Conservation (phyloP, 2,329 filamentous ascomycete species). For the Pseudohalonectria lignicola region DNA sequence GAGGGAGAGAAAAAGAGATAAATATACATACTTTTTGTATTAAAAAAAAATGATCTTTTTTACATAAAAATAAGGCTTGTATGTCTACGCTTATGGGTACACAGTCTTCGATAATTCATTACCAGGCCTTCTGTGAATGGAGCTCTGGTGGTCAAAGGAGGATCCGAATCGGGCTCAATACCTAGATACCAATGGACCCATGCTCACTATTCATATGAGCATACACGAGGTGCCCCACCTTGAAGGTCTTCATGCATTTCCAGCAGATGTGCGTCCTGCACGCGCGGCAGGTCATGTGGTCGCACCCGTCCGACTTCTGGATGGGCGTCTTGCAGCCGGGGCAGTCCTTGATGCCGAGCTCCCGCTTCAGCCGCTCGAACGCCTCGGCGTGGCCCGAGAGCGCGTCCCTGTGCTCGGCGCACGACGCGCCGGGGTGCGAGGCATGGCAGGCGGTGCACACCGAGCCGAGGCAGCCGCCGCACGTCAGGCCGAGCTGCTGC, state of each 20-base stretch:
- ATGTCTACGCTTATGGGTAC: too few species aligned
- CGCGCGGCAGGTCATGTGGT: constrained; percentile 3
- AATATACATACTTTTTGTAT: too few species aligned
- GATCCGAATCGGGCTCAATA: too few species aligned
- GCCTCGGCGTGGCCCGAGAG: constrained; percentile 3
- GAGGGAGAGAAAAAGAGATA: too few species aligned
- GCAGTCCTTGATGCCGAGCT: constrained; percentile 7
- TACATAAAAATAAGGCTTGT: too few species aligned
- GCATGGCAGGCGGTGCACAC: constrained; percentile 23
- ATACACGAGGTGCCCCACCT: too few species aligned
- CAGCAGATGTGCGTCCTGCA: constrained; percentile 5
- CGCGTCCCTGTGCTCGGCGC: constrained; percentile 3
- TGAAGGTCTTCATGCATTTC: constrained; percentile 1
- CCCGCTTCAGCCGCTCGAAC: not conserved
- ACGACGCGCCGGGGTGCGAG: constrained; percentile 15
- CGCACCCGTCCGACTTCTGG: constrained; percentile 2
- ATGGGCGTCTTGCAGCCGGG: constrained; percentile 3
- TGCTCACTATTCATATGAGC: too few species aligned
- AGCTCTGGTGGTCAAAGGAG: too few species aligned
- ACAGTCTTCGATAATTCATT: too few species aligned
- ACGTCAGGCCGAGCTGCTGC: constrained; percentile 14
- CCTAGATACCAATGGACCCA: too few species aligned
- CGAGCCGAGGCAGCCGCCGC: constrained; percentile 21
- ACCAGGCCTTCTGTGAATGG: too few species aligned
- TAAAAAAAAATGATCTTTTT: too few species aligned